phyloP scores from a whole-genome alignment of 805 yeast genomes.

The Starmerella ratchasimensis region DNA sequence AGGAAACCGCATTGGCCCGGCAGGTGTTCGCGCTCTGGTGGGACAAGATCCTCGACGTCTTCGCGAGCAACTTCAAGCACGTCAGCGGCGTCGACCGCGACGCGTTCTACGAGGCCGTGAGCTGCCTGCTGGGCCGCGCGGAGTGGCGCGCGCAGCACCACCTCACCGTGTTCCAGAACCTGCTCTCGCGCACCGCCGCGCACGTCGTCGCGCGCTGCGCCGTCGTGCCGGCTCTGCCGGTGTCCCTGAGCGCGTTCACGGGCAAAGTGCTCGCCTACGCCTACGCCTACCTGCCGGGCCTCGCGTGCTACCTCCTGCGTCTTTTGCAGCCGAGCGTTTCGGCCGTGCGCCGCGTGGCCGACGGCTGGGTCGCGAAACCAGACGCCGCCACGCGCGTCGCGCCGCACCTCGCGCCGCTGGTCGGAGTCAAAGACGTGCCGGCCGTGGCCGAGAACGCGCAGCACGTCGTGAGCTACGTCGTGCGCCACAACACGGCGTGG shows the following conservation, averaged over 20 bases:
- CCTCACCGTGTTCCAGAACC: slow-evolving; percentile 13
- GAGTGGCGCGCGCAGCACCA: slow-evolving; percentile 26
- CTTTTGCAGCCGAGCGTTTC: slow-evolving; percentile 10
- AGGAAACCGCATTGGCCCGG: slow-evolving; percentile 18
- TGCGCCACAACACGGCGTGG: too few species aligned
- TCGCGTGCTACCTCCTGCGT: slow-evolving; percentile 35
- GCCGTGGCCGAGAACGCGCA: too few species aligned
- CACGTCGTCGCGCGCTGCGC: slow-evolving; percentile 33
- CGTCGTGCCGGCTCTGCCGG: slow-evolving; percentile 38
- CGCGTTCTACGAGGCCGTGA: slow-evolving; percentile 30
- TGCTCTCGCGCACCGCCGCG: slow-evolving; percentile 40
- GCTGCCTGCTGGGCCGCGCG: slow-evolving; percentile 27
- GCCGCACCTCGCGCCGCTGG: too few species aligned
- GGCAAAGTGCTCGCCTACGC: slow-evolving; percentile 60
- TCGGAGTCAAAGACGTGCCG: too few species aligned
- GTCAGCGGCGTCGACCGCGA: slow-evolving; percentile 27
- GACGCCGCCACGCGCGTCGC: background rate
- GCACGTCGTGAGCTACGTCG: too few species aligned
- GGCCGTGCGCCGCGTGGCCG: slow-evolving; percentile 1
- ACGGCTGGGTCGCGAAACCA: background rate
- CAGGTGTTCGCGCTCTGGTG: slow-evolving; percentile 29
- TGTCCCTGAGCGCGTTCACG: slow-evolving; percentile 48
- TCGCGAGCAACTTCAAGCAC: slow-evolving; percentile 10
- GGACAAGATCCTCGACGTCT: slow-evolving; percentile 25
- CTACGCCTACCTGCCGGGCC: slow-evolving; percentile 40